Evolutionary conservation across 2,329 filamentous ascomycete genomes (phyloP).

Genomic region (Pyricularia grisea): DNA sequence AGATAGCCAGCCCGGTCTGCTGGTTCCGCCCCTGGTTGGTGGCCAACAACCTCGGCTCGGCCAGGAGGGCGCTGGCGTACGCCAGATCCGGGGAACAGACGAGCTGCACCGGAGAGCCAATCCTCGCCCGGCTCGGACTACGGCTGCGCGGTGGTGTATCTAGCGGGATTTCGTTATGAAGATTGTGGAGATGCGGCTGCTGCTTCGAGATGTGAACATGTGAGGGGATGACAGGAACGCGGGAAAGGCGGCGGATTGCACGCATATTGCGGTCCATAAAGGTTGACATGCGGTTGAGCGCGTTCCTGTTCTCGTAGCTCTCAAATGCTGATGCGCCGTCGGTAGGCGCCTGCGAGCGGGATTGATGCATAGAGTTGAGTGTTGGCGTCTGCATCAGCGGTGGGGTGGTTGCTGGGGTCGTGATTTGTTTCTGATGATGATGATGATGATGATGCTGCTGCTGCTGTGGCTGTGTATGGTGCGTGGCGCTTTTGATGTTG

Average conservation of each 20-base stretch:
- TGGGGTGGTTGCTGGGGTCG: not conserved
- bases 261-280: constrained; percentile 33
- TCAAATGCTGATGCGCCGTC: constrained; percentile 4
- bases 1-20: not conserved
- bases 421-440: constrained; percentile 5
- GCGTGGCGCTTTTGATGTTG: constrained; percentile 10
- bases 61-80: not conserved
- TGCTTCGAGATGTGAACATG: not conserved
- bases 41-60: not conserved
- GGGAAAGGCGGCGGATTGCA: constrained; percentile 27
- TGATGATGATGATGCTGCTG: too few relatives aligned
- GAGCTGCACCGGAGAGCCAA: not conserved
- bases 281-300: constrained; percentile 32
- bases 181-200: not conserved
- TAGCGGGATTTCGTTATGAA: not conserved
- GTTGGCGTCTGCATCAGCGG: constrained; percentile 10
- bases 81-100: not conserved
- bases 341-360: constrained; percentile 1
- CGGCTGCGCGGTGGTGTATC: constrained; percentile 3
- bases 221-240: not conserved
- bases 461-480: not conserved
- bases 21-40: not conserved
- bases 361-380: constrained; percentile 7
- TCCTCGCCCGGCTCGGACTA: not conserved
- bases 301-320: constrained; percentile 25